Percentiles rank a stretch among this genome's conserved stretches.
phyloP scores from a whole-genome alignment of 1,284 basidiomycete genomes.

The Meira miltonrushii region DNA sequence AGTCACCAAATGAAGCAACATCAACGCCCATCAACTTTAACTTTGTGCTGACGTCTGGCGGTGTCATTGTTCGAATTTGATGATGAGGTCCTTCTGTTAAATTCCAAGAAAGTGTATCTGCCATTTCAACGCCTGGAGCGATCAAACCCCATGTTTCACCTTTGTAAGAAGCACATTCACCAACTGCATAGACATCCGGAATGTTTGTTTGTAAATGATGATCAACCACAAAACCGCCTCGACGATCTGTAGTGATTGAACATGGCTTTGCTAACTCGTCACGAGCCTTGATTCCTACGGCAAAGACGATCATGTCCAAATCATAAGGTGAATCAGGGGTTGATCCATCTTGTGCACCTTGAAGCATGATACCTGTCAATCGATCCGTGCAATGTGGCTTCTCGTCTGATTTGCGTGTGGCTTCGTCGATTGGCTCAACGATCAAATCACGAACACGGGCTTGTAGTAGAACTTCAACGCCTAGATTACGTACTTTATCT shows the following conservation, averaged over 20 bases:
- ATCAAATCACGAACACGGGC: constrained; percentile 58
- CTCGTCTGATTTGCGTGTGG: too few relatives aligned
- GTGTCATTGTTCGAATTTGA: constrained; percentile 59
- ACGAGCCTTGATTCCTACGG: constrained; percentile 60
- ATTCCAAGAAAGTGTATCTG: constrained; percentile 70
- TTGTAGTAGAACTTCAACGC: constrained; percentile 62
- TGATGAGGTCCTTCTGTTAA: constrained; percentile 57
- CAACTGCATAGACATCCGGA: constrained; percentile 66
- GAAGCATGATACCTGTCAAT: constrained; percentile 38
- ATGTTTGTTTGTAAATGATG: constrained; percentile 62
- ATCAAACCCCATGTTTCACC: constrained; percentile 67
- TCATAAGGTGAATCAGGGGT: constrained; percentile 48
- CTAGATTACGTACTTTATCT: constrained; percentile 64
- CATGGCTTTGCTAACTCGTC: constrained; percentile 61
- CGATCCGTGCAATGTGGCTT: constrained; percentile 21
- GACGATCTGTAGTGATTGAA: constrained; percentile 52
- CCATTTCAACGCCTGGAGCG: constrained; percentile 70
- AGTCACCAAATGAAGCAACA: constrained; percentile 68
- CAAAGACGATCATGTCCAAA: constrained; percentile 52
- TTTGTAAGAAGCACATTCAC: constrained; percentile 69
- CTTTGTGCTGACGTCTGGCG: constrained; percentile 63
- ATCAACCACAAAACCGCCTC: constrained; percentile 63
- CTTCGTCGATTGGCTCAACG: constrained; percentile 15
- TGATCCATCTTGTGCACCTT: constrained; percentile 23
- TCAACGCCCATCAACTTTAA: constrained; percentile 71